Conservation (phyloP, 2,329 filamentous ascomycete genomes). For the Cordyceps pruinosa region DNA sequence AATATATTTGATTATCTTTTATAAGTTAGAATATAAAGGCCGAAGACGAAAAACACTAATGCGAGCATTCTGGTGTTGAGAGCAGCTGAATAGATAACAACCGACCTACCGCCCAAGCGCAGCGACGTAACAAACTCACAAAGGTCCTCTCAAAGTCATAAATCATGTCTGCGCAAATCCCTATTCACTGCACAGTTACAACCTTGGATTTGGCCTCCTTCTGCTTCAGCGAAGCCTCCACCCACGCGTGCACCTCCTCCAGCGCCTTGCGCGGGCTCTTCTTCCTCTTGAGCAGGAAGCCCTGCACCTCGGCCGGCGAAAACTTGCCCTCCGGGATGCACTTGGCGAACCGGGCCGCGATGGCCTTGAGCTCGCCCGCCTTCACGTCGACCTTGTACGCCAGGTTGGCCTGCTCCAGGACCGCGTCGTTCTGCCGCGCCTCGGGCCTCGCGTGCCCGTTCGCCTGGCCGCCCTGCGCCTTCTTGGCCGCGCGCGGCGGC, state of each 20-base stretch:
- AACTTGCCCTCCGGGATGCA: conserved; percentile 47
- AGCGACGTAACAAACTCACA: no score
- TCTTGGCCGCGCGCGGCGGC: conserved; percentile 21
- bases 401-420: conserved; percentile 14
- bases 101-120: no score
- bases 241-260: conserved; percentile 46
- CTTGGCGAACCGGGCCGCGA: conserved; percentile 44
- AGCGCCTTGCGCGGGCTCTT: conserved; percentile 49
- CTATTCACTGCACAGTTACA: conserved; percentile 39
- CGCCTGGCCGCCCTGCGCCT: conserved; percentile 1
- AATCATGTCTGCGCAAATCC: no score
- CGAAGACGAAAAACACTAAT: no score
- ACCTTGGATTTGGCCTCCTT: conserved; percentile 45
- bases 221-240: conserved; percentile 42
- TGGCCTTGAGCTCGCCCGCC: conserved; percentile 32
- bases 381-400: conserved; percentile 27
- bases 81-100: no score
- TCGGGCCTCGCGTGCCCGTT: background rate
- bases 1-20: no score
- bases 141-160: no score
- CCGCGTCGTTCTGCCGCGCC: background rate
- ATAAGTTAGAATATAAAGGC: no score
- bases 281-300: conserved; percentile 57
- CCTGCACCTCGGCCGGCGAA: conserved; percentile 57
- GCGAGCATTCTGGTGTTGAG: no score